These are phyloP conservation scores for Rhodomyrtus psidioides DNA, from an alignment of 441 rosid genomes.

Conservation along the genomic window DNA sequence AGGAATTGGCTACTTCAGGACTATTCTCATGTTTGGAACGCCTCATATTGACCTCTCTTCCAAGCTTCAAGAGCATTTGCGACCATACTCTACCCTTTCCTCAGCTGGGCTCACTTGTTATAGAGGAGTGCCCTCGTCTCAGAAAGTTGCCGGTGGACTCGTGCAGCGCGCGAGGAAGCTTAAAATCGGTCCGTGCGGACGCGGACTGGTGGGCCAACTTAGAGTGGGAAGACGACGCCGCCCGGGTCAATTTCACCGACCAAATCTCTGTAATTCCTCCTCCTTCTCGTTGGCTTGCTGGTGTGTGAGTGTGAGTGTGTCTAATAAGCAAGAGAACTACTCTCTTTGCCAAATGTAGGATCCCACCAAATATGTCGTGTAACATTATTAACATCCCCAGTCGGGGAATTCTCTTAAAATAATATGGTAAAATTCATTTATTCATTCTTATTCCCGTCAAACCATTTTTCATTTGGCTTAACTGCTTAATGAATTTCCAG, in stretches of 20 bases:
- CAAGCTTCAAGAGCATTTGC: not conserved
- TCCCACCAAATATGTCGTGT: not conserved
- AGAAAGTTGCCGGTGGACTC: not conserved
- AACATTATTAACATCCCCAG: not conserved
- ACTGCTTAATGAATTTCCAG: not conserved
- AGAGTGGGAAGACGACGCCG: not conserved
- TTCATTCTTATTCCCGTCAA: too few relatives aligned
- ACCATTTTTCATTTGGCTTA: too few relatives aligned
- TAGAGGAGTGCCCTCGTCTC: rapidly evolving
- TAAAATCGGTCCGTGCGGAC: rapidly evolving
- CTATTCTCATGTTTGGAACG: rapidly evolving
- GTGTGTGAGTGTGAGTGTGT: not conserved
- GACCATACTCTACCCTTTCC: too few relatives aligned
- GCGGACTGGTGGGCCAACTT: not conserved
- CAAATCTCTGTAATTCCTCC: not conserved
- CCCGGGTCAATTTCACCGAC: not conserved
- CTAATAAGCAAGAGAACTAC: not conserved
- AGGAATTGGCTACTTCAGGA: not conserved
- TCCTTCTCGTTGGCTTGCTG: not conserved
- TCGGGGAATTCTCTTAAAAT: not conserved
- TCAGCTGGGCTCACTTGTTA: rapidly evolving
- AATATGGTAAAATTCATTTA: too few relatives aligned
- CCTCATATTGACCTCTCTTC: rapidly evolving
- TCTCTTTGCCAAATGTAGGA: not conserved
- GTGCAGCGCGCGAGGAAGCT: not conserved